Conservation (phyloP, 768 basidiomycete genomes). For the Butyriboletus loyo region DNA sequence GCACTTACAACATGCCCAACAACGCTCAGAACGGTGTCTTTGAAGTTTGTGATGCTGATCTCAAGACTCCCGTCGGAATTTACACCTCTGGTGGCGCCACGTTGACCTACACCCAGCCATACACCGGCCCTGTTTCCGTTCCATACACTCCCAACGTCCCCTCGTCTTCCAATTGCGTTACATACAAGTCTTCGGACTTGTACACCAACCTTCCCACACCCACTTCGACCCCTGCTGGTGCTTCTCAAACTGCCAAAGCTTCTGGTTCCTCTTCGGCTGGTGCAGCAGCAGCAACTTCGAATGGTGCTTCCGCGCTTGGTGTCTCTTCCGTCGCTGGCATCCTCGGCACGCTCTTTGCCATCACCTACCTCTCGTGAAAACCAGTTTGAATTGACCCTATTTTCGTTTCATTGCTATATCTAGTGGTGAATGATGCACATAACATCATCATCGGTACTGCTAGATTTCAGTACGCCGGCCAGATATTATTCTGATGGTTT, state of each 20-base stretch:
- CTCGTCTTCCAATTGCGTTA: constrained; percentile 44
- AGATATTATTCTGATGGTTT: constrained; percentile 3
- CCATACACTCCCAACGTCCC: constrained; percentile 44
- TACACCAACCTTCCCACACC: constrained; percentile 29
- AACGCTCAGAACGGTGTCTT: constrained; percentile 55
- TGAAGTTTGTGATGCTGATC: constrained; percentile 63
- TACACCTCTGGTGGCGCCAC: constrained; percentile 41
- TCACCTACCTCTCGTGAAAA: constrained; percentile 37
- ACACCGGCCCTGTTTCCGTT: constrained; percentile 26
- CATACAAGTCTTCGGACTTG: constrained; percentile 35
- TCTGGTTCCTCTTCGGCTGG: constrained; percentile 15
- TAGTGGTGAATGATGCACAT: constrained; percentile 1
- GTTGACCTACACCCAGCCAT: constrained; percentile 43
- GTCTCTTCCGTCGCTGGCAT: constrained; percentile 34
- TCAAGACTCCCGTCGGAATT: constrained; percentile 59
- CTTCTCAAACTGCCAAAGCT: constrained; percentile 6
- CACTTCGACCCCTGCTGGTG: constrained; percentile 1
- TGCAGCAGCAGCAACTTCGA: constrained; percentile 16
- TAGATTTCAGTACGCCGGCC: not conserved
- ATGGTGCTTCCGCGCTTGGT: constrained; percentile 24
- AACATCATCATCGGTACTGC: not conserved
- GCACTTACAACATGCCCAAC: constrained; percentile 70
- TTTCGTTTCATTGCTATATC: not conserved
- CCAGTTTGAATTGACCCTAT: not conserved
- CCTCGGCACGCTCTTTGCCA: constrained; percentile 35